Conservation (phyloP, 2,329 filamentous ascomycete species). For the Torrubiella hemipterigena region DNA sequence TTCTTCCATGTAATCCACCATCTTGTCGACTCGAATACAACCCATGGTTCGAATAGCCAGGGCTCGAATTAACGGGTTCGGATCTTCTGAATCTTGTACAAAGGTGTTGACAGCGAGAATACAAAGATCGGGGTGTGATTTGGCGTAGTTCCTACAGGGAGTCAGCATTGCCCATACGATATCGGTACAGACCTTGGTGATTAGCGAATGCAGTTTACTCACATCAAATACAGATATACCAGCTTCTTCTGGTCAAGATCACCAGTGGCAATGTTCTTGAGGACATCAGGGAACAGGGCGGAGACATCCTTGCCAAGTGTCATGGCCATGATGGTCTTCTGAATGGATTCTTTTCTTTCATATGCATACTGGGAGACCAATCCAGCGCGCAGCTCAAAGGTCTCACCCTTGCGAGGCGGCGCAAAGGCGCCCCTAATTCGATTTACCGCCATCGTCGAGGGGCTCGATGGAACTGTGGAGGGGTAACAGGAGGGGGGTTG, state of each 20-base stretch:
- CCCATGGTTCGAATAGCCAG: constrained; percentile 97
- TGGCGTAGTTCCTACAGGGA: constrained; percentile 84
- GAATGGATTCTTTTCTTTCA: constrained; percentile 96
- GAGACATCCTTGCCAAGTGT: constrained; percentile 98
- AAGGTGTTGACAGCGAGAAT: constrained; percentile 99
- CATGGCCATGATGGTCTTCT: constrained; percentile 99
- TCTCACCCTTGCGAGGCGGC: constrained; percentile 91
- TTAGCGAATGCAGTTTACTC: too few relatives aligned
- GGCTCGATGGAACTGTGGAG: constrained; percentile 12
- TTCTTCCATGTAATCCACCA: constrained; percentile 99
- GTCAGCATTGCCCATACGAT: neutral
- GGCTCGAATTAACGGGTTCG: constrained; percentile 88
- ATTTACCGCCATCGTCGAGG: constrained; percentile 73
- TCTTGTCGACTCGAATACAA: constrained; percentile 95
- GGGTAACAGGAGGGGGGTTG: constrained; percentile 10
- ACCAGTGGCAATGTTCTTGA: constrained; percentile 94
- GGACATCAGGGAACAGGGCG: constrained; percentile 87
- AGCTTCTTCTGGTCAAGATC: constrained; percentile 99
- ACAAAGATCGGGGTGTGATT: constrained; percentile 95
- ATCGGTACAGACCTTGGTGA: constrained; percentile 5
- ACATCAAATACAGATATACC: constrained; percentile 97
- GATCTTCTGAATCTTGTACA: constrained; percentile 97
- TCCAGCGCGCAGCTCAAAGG: constrained; percentile 89
- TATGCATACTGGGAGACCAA: constrained; percentile 98
- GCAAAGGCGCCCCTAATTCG: constrained; percentile 90